A percentile compares a stretch with the other conserved stretches of the same genome.
Evolutionary conservation across 1,284 basidiomycete species (phyloP).

Genomic region (Apiotrichum mycotoxinovorans): DNA sequence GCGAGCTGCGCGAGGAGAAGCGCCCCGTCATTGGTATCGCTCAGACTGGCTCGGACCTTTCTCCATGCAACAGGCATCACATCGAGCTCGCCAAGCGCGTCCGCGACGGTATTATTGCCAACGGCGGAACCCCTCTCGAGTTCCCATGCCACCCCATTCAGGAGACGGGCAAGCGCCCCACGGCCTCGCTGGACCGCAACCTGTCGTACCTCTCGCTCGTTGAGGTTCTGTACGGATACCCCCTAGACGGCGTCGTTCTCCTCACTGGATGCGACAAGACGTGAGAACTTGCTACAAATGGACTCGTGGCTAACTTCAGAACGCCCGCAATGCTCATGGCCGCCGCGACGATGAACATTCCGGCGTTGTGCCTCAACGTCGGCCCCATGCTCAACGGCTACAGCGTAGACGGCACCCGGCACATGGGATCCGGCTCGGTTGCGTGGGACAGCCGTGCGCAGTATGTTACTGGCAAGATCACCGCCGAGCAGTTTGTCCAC

Average conservation of each 20-base stretch:
- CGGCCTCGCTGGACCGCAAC: constrained; percentile 47
- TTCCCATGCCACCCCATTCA: constrained; percentile 51
- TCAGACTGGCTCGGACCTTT: constrained; percentile 38
- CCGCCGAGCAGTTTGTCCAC: constrained; percentile 39
- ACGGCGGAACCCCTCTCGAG: constrained; percentile 48
- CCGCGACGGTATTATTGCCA: constrained; percentile 48
- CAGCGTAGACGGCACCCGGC: constrained; percentile 34
- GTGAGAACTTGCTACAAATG: constrained; percentile 53
- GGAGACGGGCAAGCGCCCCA: constrained; percentile 50
- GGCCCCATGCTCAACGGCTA: constrained; percentile 49
- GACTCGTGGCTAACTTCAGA: constrained; percentile 15
- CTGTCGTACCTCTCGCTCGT: constrained; percentile 46
- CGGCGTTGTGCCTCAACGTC: constrained; percentile 43
- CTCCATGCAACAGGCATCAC: constrained; percentile 48
- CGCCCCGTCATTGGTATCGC: constrained; percentile 92
- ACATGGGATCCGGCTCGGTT: constrained; percentile 48
- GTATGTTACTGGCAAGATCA: constrained; percentile 40
- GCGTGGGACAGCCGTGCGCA: constrained; percentile 44
- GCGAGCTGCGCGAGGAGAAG: constrained; percentile 55
- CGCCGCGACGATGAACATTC: constrained; percentile 45
- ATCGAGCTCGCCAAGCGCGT: constrained; percentile 48
- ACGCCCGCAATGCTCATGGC: constrained; percentile 44
- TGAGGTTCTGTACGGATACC: constrained; percentile 48
- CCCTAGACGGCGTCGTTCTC: constrained; percentile 48
- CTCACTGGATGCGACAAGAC: constrained; percentile 51